These are phyloP conservation scores for Hysterangium stoloniferum DNA, from an alignment of 768 basidiomycete genomes.

Conservation along the genomic window DNA sequence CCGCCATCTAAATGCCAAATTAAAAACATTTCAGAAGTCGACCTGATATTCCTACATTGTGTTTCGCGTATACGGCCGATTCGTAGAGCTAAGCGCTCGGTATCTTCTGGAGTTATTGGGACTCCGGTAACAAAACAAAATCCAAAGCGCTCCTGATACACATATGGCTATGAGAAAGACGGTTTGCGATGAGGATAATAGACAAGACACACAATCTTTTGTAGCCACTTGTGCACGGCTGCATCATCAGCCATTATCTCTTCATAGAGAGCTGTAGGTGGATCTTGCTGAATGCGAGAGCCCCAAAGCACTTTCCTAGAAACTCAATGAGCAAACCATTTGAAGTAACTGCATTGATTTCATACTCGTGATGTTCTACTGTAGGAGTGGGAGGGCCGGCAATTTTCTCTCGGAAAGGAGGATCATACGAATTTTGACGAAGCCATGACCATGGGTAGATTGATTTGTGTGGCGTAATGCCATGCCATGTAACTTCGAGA, in stretches of 20 bases:
- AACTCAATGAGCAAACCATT: neutral
- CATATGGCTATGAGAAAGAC: conserved; percentile 1
- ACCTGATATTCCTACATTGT: conserved; percentile 36
- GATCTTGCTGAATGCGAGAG: conserved; percentile 59
- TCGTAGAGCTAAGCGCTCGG: conserved; percentile 64
- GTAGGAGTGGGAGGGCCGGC: conserved; percentile 9
- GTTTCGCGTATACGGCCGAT: conserved; percentile 91
- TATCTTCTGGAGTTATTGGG: conserved; percentile 73
- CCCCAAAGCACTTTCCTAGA: conserved; percentile 75
- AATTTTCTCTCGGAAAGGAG: conserved; percentile 31
- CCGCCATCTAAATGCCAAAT: conserved; percentile 56
- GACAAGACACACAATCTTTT: conserved; percentile 61
- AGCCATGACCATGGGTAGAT: conserved; percentile 88
- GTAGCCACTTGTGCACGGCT: conserved; percentile 75
- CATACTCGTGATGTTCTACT: conserved; percentile 37
- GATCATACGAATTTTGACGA: conserved; percentile 71
- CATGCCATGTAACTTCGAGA: conserved; percentile 63
- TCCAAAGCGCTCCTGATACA: conserved; percentile 70
- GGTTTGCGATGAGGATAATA: neutral
- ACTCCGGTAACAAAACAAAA: conserved; percentile 84
- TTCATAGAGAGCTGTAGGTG: conserved; percentile 66
- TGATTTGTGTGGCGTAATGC: conserved; percentile 51
- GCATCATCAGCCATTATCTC: conserved; percentile 63
- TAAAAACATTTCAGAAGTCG: neutral
- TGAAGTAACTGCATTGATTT: conserved; percentile 9